Evolutionary conservation across 441 rosid genomes (phyloP), one percentile per base, ranked within the genome.

Genomic region (Arabidopsis hybrid): DNA sequence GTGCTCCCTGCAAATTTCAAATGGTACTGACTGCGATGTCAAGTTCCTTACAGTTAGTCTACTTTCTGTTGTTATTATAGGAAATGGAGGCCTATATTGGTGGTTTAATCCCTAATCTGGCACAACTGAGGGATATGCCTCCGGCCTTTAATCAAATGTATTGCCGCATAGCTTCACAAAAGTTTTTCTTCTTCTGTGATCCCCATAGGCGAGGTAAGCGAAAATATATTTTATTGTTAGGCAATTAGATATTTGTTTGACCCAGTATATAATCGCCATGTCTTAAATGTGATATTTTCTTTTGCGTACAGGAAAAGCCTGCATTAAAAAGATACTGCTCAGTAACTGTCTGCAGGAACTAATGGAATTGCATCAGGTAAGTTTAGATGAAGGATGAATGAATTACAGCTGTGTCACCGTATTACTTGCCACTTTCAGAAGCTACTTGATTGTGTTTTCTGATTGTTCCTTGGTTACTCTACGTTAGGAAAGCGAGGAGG

Each of bases 131-230:
- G 69, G 97, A 91, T 74, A 96, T 96, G 98, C 98, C 98, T 62
- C 74, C 84, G 13, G 83, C 83, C 60, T 93, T 96, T 85, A 80
- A 79, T 72, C 91, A 84, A 78, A 96, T 86, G 97, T 96, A 91
- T 78, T 91, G 97, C 80, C 97, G 95, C 66, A 96, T 96, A 76
- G 99, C 99, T 71, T 85, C 99, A 31, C 94, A 89, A 84, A 96
- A 96, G 72, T 93, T 96, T 87, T 96, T 93, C 90, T 96, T 96
- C 89, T 95, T 95, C 76, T 95, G 99, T 72, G 99, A 95, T 82
- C 98, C 98, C 71, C 88, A 93, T 67, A 87, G 98, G 80, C 89
- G 99, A 88, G 99, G 99, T 93, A 68, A 29, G 86, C 31, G 14
- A 68, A 17, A 31, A 46, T 4, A 61, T 18, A 17, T 60, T 11